These are phyloP conservation scores for Articulospora tetracladia DNA, from an alignment of 495 filamentous ascomycete species.

Conservation along the genomic window DNA sequence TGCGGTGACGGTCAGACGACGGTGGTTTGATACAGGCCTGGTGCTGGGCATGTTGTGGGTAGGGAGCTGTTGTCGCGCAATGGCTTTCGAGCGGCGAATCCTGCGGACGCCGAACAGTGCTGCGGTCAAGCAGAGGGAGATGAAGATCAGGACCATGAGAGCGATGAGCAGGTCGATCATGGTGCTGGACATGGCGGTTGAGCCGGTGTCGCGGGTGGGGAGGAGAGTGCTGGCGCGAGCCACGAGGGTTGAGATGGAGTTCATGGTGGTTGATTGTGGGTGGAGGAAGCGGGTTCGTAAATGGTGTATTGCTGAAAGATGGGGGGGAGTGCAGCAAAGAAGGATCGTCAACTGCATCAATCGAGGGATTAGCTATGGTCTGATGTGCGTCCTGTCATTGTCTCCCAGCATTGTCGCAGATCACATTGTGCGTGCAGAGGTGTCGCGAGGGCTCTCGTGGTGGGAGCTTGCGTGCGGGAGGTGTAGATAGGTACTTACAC, in stretches of 20 bases:
- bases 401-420: not conserved
- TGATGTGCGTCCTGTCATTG: not conserved
- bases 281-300: not conserved
- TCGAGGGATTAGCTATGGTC: not conserved
- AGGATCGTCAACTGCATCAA: not conserved
- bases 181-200: constrained; percentile 42
- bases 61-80: constrained; percentile 42
- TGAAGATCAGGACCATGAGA: constrained; percentile 70
- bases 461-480: no score
- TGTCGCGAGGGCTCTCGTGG: no score
- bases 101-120: constrained; percentile 68
- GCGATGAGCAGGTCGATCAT: constrained; percentile 74
- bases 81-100: constrained; percentile 47
- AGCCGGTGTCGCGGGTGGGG: constrained; percentile 35
- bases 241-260: constrained; percentile 18
- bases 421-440: no score
- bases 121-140: constrained; percentile 61
- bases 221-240: constrained; percentile 44
- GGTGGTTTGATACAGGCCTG: constrained; percentile 33
- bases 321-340: not conserved
- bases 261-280: constrained; percentile 20
- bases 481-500: constrained; percentile 18
- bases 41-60: constrained; percentile 45
- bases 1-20: constrained; percentile 62
- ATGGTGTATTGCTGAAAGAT: constrained; percentile 4